Evolutionary conservation across 2,329 filamentous ascomycete species (phyloP).

Genomic region (Sarocladium brachiariae): DNA sequence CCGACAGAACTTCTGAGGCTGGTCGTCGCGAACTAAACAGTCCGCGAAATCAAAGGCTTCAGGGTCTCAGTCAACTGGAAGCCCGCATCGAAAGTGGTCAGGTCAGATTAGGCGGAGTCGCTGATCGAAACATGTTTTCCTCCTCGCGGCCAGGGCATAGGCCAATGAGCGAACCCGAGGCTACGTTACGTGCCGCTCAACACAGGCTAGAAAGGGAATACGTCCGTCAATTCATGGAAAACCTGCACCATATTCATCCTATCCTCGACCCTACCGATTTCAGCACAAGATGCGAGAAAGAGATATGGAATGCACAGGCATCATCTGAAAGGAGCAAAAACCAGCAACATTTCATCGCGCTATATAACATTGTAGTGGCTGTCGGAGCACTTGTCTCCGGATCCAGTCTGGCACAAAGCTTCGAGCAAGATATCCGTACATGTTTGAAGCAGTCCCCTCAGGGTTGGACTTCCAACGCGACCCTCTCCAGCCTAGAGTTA

Average conservation of each 20-base stretch:
- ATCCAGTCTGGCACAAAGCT: neutral
- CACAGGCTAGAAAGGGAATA: slow-evolving; percentile 1
- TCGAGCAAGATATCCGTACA: neutral
- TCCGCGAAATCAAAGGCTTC: neutral
- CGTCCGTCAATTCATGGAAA: slow-evolving; percentile 1
- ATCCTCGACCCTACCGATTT: neutral
- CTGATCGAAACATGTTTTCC: neutral
- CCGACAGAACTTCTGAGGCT: neutral
- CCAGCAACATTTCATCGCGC: neutral
- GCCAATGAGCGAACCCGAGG: neutral
- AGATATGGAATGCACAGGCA: neutral
- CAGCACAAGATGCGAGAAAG: neutral
- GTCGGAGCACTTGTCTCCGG: slow-evolving; percentile 1
- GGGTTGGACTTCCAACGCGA: neutral
- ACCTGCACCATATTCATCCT: slow-evolving; percentile 3
- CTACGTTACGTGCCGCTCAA: neutral
- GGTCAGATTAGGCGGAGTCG: neutral
- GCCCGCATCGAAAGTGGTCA: neutral
- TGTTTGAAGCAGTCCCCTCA: neutral
- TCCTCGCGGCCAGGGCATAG: neutral
- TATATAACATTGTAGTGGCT: slow-evolving; percentile 4
- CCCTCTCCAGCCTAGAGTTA: neutral
- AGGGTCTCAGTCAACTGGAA: neutral
- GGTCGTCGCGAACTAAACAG: neutral
- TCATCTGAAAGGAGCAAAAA: neutral